Percentiles rank a stretch among this genome's conserved stretches.
phyloP scores from a whole-genome alignment of 257 asterid species.

The Striga asiatica region DNA sequence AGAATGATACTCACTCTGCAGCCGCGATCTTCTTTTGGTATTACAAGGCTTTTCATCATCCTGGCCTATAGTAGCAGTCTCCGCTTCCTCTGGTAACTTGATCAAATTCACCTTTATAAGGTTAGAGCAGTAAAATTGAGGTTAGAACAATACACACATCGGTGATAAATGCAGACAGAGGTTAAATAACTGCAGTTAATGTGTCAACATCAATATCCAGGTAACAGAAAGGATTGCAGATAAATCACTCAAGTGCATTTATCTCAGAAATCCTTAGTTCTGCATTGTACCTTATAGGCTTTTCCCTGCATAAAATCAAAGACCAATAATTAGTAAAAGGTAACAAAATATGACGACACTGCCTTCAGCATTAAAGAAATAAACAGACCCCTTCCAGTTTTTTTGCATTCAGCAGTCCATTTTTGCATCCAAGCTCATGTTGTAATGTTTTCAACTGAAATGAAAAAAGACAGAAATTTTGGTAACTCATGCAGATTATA shows the following conservation, averaged over 20 bases:
- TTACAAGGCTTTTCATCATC: slow-evolving; percentile 19
- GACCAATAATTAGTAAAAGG: neutral
- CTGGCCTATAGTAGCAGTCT: slow-evolving; percentile 12
- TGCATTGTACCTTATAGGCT: slow-evolving; percentile 11
- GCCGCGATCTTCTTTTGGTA: slow-evolving; percentile 22
- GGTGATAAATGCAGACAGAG: neutral
- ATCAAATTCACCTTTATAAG: slow-evolving; percentile 21
- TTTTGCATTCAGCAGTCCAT: slow-evolving; percentile 34
- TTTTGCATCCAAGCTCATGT: slow-evolving; percentile 57
- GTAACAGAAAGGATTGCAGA: neutral
- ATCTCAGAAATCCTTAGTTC: slow-evolving; percentile 28
- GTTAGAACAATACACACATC: too few relatives aligned
- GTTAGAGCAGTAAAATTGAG: neutral
- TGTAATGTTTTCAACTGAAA: slow-evolving; percentile 46
- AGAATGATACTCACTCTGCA: slow-evolving; percentile 33
- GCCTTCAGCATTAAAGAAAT: neutral
- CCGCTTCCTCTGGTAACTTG: slow-evolving; percentile 16
- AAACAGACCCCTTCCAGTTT: slow-evolving; percentile 36
- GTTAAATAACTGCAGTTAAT: neutral
- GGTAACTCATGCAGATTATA: neutral
- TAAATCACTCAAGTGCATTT: slow-evolving; percentile 2
- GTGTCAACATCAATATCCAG: neutral
- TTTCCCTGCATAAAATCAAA: slow-evolving; percentile 23
- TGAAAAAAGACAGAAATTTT: neutral
- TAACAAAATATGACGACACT: neutral